Evolutionary conservation across 1,139 yeast genomes (phyloP).

Genomic region (Wickerhamomyces sp.): DNA sequence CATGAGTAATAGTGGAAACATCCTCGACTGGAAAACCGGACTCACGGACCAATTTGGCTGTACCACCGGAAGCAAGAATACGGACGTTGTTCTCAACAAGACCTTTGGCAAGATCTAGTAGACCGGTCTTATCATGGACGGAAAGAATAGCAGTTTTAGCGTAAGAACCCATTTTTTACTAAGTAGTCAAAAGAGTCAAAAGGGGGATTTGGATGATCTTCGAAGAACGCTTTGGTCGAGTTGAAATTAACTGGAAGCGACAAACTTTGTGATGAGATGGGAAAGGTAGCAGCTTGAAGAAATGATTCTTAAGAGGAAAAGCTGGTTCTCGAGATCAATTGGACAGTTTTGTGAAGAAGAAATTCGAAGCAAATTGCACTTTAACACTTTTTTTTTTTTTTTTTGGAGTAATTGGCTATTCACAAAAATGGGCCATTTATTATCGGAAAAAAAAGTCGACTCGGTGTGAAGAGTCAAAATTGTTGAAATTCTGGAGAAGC

Average conservation of each 20-base stretch:
- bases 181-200: background rate
- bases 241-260: no score
- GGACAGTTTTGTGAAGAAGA: no score
- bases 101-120: conserved; percentile 93
- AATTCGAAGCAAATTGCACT: no score
- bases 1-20: conserved; percentile 90
- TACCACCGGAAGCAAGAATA: conserved; percentile 95
- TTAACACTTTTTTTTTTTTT: no score
- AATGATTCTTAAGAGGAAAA: background rate
- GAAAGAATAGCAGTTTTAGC: conserved; percentile 89
- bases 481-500: no score
- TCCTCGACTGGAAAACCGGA: conserved; percentile 98
- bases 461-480: no score
- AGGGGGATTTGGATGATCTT: no score
- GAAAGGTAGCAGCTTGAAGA: background rate
- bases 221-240: no score
- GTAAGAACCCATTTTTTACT: conserved; percentile 29
- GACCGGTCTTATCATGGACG: conserved; percentile 95
- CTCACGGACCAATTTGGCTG: conserved; percentile 89
- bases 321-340: background rate
- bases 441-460: no score
- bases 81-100: conserved; percentile 82
- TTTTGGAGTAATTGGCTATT: no score
- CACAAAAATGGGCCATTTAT: no score
- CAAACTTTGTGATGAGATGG: background rate